Evolutionary conservation across 108 stramenopile genomes (phyloP), one percentile per base, ranked within the genome.

Genomic region (Skeletonema marinoi): DNA sequence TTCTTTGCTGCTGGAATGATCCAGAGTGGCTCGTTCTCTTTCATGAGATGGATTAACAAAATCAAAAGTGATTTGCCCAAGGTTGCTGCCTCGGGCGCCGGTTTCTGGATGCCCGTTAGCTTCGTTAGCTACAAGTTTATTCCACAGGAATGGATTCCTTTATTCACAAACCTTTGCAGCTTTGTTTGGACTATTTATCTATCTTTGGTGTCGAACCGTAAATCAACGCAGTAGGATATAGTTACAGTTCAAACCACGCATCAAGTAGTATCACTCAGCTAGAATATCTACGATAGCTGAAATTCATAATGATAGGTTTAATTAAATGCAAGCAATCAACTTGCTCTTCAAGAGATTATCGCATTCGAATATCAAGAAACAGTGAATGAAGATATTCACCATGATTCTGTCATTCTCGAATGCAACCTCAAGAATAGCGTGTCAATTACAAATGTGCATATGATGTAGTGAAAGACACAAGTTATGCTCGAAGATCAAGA

Each of bases 101-200:
- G 88, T 35, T 96, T 86, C 79, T 96, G 96, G 96, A 93, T 93
- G 17, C 65, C 94, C 70, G 93, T 96, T 32, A 93, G 94, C 84
- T 66, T 96, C 38, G 42, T 96, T 19, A 85, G 85, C 32, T 96
- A 86, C 71, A 88, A 87, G 36, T 17, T 92, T 39, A 63, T 96
- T 67, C 89, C 92, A 0, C 74, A 83, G 8, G 75, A 83, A 60
- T 91, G 81, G 85, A 95, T 97, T 60, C 93, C 93, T 10, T 68
- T 97, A 10, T 95, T 93, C 67, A 75, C 93, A 39, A 93, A 97
- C 68, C 33, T 90, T 61, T 88, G 88, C 38, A 86, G 85, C 14
- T 88, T 95, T 71, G 87, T 97, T 32, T 95, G 96, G 93, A 95
- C 92, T 11, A 87, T 97, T 36, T 97, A 95, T 73, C 77, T 96